Percentiles rank a stretch among this genome's conserved stretches.
Evolutionary conservation across 352 stramenopile genomes (phyloP).

Genomic region (Pythium apleroticum): DNA sequence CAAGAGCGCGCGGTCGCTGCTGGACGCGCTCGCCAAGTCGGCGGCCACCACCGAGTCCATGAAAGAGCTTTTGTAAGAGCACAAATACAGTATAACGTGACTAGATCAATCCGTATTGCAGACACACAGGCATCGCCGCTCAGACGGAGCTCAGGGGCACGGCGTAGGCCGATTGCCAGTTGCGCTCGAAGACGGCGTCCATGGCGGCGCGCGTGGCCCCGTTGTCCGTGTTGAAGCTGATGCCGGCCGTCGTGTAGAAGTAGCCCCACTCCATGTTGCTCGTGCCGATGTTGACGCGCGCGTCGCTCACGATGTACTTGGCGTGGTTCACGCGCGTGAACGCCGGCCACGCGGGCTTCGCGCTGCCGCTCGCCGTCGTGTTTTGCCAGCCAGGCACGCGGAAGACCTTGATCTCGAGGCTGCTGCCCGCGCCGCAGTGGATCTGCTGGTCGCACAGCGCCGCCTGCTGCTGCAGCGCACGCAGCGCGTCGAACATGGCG

Average conservation of each 20-base stretch:
- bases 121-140: not conserved
- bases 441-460: slow-evolving; percentile 40
- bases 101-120: too few relatives aligned
- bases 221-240: slow-evolving; percentile 80
- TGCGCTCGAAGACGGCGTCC: slow-evolving; percentile 64
- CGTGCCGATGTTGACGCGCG: slow-evolving; percentile 78
- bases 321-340: slow-evolving; percentile 84
- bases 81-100: too few relatives aligned
- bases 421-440: slow-evolving; percentile 37
- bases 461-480: slow-evolving; percentile 46
- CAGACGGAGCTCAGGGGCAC: slow-evolving; percentile 27
- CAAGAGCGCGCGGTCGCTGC: slow-evolving; percentile 65
- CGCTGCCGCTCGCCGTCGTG: slow-evolving; percentile 37
- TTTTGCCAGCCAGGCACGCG: slow-evolving; percentile 75
- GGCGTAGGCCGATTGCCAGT: slow-evolving; percentile 76
- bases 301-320: slow-evolving; percentile 84
- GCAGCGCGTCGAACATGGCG: slow-evolving; percentile 56
- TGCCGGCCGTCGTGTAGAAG: slow-evolving; percentile 82
- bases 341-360: slow-evolving; percentile 39
- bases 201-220: slow-evolving; percentile 49
- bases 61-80: slow-evolving; percentile 61
- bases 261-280: slow-evolving; percentile 90
- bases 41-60: slow-evolving; percentile 43
- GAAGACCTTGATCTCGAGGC: slow-evolving; percentile 73
- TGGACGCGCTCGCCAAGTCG: slow-evolving; percentile 70